Conservation (phyloP, 192 early-diverging fungal genomes). For the Gonapodya prolifera region DNA sequence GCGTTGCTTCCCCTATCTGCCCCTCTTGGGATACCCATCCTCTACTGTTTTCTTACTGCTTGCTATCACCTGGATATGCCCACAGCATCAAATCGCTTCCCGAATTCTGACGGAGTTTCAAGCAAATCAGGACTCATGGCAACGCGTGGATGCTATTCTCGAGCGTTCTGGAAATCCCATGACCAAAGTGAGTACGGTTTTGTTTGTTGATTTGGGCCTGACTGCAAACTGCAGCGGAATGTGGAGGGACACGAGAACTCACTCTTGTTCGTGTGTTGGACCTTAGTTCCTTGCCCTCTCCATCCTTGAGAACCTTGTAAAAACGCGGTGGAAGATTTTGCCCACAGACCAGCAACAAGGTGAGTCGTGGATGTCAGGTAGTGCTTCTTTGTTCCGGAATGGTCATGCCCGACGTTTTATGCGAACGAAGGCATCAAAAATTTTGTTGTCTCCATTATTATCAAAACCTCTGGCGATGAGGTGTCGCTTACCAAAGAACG, state of each 20-base stretch:
- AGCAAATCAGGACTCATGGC: constrained; percentile 93
- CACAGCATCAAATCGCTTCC: constrained; percentile 76
- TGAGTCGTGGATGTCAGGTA: constrained; percentile 14
- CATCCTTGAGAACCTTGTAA: constrained; percentile 88
- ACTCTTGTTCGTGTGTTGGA: not conserved
- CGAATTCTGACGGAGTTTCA: constrained; percentile 83
- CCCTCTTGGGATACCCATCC: not conserved
- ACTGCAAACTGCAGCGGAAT: not conserved
- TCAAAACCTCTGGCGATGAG: constrained; percentile 84
- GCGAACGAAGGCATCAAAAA: constrained; percentile 70
- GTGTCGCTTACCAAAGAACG: constrained; percentile 58
- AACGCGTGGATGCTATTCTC: constrained; percentile 82
- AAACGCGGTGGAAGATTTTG: constrained; percentile 95
- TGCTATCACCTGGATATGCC: not conserved
- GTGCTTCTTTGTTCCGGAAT: not conserved
- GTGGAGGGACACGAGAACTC: not conserved
- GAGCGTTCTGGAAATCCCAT: constrained; percentile 61
- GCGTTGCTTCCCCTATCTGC: not conserved
- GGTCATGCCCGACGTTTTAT: not conserved
- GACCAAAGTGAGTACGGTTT: constrained; percentile 58
- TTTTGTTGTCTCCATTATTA: constrained; percentile 85
- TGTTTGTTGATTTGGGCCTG: not conserved
- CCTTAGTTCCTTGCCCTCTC: constrained; percentile 82
- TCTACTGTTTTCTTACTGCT: constrained; percentile 7
- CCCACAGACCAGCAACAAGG: constrained; percentile 68